Evolutionary conservation across 306 rosid species (phyloP).

Genomic region (Prunus armeniaca): DNA sequence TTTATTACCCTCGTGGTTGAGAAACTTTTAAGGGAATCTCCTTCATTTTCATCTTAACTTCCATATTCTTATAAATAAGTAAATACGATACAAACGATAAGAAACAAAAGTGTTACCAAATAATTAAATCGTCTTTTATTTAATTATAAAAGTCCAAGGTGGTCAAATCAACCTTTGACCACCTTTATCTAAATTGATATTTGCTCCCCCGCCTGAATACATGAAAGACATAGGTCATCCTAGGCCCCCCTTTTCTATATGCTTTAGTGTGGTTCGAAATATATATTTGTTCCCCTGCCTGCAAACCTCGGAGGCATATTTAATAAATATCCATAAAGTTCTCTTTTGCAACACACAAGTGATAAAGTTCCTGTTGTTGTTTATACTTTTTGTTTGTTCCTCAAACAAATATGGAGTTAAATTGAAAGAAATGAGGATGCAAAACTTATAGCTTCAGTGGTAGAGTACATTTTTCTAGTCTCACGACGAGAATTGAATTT

Average conservation of each 20-base stretch:
- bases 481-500: background rate
- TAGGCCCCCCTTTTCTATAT: background rate
- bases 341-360: background rate
- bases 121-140: background rate
- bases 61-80: too few relatives aligned
- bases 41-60: too few relatives aligned
- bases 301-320: background rate
- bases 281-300: constrained; percentile 11
- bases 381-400: background rate
- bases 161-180: background rate
- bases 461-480: background rate
- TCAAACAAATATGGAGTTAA: background rate
- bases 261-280: background rate
- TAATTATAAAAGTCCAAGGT: background rate
- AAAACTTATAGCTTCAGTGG: background rate
- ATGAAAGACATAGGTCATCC: background rate
- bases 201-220: background rate
- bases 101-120: background rate
- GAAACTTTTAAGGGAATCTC: too few relatives aligned
- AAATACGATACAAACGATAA: background rate
- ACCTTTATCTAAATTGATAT: background rate
- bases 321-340: background rate
- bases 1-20: too few relatives aligned
- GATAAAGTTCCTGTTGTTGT: background rate
- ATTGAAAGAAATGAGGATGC: too few relatives aligned